phyloP scores from a whole-genome alignment of 2,329 filamentous ascomycete genomes.

The Colletotrichum lupini region DNA sequence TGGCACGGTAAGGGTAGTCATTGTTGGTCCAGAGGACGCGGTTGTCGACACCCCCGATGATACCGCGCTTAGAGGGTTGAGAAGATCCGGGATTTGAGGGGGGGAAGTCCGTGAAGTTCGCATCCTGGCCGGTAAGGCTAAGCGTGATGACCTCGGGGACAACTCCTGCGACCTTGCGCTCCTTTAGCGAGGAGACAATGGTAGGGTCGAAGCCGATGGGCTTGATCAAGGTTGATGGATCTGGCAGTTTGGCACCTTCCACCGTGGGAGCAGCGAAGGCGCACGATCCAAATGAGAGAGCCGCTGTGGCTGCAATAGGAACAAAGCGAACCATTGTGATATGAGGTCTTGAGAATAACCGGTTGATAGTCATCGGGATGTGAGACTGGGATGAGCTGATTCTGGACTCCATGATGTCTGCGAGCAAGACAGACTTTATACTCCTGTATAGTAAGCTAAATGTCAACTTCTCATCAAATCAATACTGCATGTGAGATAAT shows the following conservation, averaged over 20 bases:
- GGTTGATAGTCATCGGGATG: too few species aligned
- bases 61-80: constrained; percentile 15
- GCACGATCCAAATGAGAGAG: background rate
- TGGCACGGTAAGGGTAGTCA: constrained; percentile 29
- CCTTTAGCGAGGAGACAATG: background rate
- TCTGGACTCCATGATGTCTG: too few species aligned
- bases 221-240: constrained; percentile 1
- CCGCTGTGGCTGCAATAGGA: background rate
- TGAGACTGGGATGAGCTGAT: too few species aligned
- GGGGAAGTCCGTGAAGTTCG: constrained; percentile 14
- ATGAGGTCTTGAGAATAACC: too few species aligned
- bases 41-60: constrained; percentile 18
- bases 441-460: too few species aligned
- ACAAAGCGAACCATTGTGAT: constrained; percentile 3
- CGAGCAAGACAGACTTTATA: too few species aligned
- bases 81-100: background rate
- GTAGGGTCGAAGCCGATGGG: constrained; percentile 13
- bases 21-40: constrained; percentile 24
- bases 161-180: background rate
- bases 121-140: background rate
- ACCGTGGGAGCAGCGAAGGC: constrained; percentile 2
- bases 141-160: constrained; percentile 3
- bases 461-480: too few species aligned
- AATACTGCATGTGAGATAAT: too few species aligned
- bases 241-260: background rate